Evolutionary conservation across 768 basidiomycete species (phyloP), one percentile per base, ranked within the genome.

Genomic region (Tulasnella calospora): DNA sequence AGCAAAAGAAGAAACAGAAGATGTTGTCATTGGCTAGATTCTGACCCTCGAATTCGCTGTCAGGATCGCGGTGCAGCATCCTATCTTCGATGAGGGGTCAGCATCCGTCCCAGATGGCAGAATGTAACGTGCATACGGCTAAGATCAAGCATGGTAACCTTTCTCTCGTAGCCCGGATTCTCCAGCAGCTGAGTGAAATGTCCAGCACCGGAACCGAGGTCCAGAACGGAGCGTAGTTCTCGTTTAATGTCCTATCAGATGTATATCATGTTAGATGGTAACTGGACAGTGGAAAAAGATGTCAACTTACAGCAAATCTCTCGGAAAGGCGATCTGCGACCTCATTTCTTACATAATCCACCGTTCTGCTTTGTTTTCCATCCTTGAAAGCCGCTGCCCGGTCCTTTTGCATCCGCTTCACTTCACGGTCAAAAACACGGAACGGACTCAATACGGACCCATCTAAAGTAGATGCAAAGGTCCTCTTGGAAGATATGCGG

Each of bases 301-400:
- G 76, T 46, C 9, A 19, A 57, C 27, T 51, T 82, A 95, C 97
- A 86, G 94, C 84, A 80, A 99, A 89, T 77, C 97, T 88, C 83
- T 99, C 97, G 85, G 95, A 89, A 89, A 99, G 89, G 79, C 92
- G 88, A 80, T 95, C 94, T 30, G 96, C 95, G 12, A 96, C 90
- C 83, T 97, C 97, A 77, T 94, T 89, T 57, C 94, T 89, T 38
- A 99, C 86, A 84, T 98, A 98, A 86, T 99, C 97, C 7, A 96
- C 95, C 0, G 90, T 89, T 81, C 90, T 87, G 81, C 93, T 95
- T 40, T 87, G 86, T 33, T 85, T 84, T 27, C 92, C 91, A 70
- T 85, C 87, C 77, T 91, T 86, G 78, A 87, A 85, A 74, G 84
- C 81, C 5, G 90, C 93, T 0, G 94, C 92, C 17, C 90, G 86